These are phyloP conservation scores for Populus euphratica DNA, from an alignment of 345 rosid species.

Conservation along the genomic window DNA sequence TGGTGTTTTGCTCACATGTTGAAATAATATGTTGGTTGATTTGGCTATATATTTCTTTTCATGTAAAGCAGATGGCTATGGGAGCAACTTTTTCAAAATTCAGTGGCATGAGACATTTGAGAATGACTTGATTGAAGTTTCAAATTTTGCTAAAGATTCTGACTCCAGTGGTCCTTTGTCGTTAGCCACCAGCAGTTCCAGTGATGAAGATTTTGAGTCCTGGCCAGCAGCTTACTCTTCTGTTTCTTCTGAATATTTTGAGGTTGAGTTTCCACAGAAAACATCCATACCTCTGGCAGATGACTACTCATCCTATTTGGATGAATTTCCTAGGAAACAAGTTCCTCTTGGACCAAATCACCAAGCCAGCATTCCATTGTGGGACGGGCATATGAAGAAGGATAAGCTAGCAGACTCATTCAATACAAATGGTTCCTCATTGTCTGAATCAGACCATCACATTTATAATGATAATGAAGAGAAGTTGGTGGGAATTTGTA, in stretches of 20 bases:
- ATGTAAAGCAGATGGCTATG: slow-evolving; percentile 22
- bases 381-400: slow-evolving; percentile 15
- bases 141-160: slow-evolving; percentile 6
- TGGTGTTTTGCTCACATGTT: background rate
- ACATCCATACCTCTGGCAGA: background rate
- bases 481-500: slow-evolving; percentile 14
- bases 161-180: slow-evolving; percentile 12
- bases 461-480: background rate
- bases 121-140: slow-evolving; percentile 25
- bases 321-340: slow-evolving; percentile 12
- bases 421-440: slow-evolving; percentile 6
- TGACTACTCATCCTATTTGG: background rate
- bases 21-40: background rate
- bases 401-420: slow-evolving; percentile 10
- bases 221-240: slow-evolving; percentile 23
- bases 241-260: slow-evolving; percentile 32
- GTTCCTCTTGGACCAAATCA: slow-evolving; percentile 28
- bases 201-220: slow-evolving; percentile 27
- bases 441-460: background rate
- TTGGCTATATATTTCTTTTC: background rate
- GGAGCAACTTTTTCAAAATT: slow-evolving; percentile 19
- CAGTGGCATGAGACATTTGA: slow-evolving; percentile 28
- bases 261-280: slow-evolving; percentile 22
- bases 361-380: slow-evolving; percentile 24
- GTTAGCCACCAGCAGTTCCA: slow-evolving; percentile 34